Conservation (phyloP, 305 asterid species). For the Petunia hybrid region DNA sequence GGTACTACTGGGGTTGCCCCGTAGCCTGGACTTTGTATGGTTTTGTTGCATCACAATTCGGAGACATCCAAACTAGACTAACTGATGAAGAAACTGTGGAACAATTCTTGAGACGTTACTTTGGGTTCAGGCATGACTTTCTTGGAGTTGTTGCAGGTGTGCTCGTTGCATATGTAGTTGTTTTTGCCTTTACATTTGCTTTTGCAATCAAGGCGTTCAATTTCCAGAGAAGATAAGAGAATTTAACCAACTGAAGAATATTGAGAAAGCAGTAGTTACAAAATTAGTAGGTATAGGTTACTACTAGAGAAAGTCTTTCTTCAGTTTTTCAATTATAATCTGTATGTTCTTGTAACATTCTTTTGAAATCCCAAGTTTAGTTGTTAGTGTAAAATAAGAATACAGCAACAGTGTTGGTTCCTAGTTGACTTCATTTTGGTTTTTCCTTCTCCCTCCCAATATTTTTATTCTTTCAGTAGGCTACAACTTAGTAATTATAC, state of each 20-base stretch:
- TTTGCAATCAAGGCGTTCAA: constrained; percentile 29
- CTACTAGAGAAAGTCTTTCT: too few species aligned
- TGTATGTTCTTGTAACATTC: too few species aligned
- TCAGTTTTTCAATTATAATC: too few species aligned
- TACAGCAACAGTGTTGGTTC: too few species aligned
- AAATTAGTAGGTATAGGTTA: too few species aligned
- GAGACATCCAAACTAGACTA: constrained; percentile 6
- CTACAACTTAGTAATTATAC: too few species aligned
- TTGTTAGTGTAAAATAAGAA: too few species aligned
- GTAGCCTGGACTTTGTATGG: constrained; percentile 29
- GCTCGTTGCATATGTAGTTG: constrained; percentile 20
- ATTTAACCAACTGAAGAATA: neutral
- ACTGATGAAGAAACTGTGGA: constrained; percentile 20
- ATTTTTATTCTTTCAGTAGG: too few species aligned
- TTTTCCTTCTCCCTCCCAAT: too few species aligned
- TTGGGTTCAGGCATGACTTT: constrained; percentile 34
- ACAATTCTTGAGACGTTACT: constrained; percentile 29
- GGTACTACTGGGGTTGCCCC: constrained; percentile 27
- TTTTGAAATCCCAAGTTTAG: too few species aligned
- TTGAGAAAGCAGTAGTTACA: too few species aligned
- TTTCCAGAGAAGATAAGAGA: constrained; percentile 35
- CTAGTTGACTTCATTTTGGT: too few species aligned
- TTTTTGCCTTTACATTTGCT: constrained; percentile 31
- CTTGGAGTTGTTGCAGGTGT: constrained; percentile 30
- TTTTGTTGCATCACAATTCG: constrained; percentile 22